Evolutionary conservation across 2,329 filamentous ascomycete genomes (phyloP), one percentile per base, ranked within the genome.

Genomic region (Penicillium sp.): DNA sequence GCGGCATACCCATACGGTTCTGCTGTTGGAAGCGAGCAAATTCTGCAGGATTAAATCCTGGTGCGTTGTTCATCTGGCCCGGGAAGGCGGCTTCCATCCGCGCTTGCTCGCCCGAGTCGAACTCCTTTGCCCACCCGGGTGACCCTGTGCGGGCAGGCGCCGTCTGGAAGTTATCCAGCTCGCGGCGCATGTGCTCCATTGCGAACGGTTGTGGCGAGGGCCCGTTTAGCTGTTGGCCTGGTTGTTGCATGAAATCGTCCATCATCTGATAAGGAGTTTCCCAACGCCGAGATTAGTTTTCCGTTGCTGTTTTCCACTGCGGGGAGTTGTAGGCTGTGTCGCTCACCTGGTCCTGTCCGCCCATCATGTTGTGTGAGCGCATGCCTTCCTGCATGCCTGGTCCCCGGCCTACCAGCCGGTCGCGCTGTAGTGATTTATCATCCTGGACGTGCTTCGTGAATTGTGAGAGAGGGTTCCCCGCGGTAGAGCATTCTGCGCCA

Each of bases 391-490:
- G 82, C 68, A 88, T 79, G 8, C 84, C 87, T 42, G 89, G 88
- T 0, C 86, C 87, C 63, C 88, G 81, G 60, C 90, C 90, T 58
- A 90, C 87, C 59, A 97, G 81, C 57, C 94, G 86, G 75, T 99
- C 94, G 69, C 92, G 84, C 78, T 97, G 94, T 56, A 97, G 80
- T 56, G 90, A 94, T 78, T 92, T 96, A 79, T 99, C 94, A 82
- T 96, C 91, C 72, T 95, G 90, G 55, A 94, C 90, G 76, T 97
- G 92, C 77, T 99, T 99, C 62, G 92, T 91, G 75, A 99, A 96
- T 81, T 97, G 94, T 72, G 90, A 93, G 69, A 99, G 86, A 56
- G 95, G 94, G 76, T 99, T 99, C 70, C 89, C 91, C 63, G 90
- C 92, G 60, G 94, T 95, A 55, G 93, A 97, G 82, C 94, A 99